Evolutionary conservation across 2,329 filamentous ascomycete genomes (phyloP), one percentile per base, ranked within the genome.

Genomic region (Aspergillus proliferans): DNA sequence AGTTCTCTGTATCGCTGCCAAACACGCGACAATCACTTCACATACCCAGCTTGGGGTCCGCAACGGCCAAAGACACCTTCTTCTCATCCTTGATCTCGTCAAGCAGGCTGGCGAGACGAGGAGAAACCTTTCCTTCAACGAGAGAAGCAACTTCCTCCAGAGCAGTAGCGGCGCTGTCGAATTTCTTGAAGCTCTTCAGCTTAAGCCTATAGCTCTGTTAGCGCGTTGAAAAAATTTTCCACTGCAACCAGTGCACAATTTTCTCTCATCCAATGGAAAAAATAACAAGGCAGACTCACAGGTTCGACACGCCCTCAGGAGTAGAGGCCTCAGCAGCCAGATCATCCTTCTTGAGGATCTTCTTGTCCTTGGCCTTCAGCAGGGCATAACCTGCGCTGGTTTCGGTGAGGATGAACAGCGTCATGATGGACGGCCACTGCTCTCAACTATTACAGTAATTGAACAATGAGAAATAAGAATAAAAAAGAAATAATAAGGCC

Each of bases 301-400:
- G 82, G 63, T 87, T 86, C 62, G 89, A 88, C 57, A 95, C 82
- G 63, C 87, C 87, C 71, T 96, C 90, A 33, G 89, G 84, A 52
- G 86, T 86, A 58, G 84, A 81, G 53, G 90, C 79, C 69, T 93
- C 84, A 55, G 83, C 79, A 47, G 82, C 80, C 55, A 95, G 74
- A 66, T 91, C 84, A 73, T 92, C 86, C 65, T 87, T 85, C 73
- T 95, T 93, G 58, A 98, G 79, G 52, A 97, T 82, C 79, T 97
- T 97, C 83, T 96, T 97, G 81, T 97, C 92, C 72, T 91, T 89
- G 63, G 92, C 87, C 81, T 98, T 97, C 78, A 98, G 90, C 71
- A 98, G 83, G 73, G 91, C 93, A 78, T 97, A 97, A 71, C 93
- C 95, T 62, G 91, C 91, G 74, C 88, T 88, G 71, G 91, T 96